phyloP scores from a whole-genome alignment of 2,329 filamentous ascomycete genomes.

The Aspergillus pseudoviridinutans region DNA sequence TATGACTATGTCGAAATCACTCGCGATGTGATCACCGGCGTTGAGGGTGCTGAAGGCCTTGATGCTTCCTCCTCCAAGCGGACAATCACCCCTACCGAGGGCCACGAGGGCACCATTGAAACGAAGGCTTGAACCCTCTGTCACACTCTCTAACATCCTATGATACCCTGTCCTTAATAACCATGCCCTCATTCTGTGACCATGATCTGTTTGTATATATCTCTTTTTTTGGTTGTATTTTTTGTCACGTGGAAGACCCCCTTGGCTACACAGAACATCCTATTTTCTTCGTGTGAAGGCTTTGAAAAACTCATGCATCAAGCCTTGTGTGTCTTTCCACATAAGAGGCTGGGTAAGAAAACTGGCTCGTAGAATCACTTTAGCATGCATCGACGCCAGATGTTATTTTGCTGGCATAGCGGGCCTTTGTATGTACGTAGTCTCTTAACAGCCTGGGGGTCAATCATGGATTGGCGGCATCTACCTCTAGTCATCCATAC shows the following conservation, averaged over 20 bases:
- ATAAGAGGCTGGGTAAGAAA: too few relatives aligned
- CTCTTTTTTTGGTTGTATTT: background rate
- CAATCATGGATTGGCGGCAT: background rate
- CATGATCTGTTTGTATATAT: background rate
- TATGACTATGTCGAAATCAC: conserved; percentile 89
- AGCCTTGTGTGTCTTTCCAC: background rate
- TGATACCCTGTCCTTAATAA: background rate
- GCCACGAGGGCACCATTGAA: conserved; percentile 2
- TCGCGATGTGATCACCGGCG: conserved; percentile 58
- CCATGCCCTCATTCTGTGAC: background rate
- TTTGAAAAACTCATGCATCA: background rate
- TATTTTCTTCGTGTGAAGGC: background rate
- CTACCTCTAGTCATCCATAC: background rate
- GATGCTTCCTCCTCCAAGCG: conserved; percentile 11
- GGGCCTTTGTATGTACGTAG: background rate
- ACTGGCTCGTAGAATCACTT: background rate
- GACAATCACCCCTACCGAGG: conserved; percentile 5
- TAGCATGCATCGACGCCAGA: background rate
- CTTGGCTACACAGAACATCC: background rate
- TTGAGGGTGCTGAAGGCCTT: conserved; percentile 15
- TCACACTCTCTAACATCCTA: background rate
- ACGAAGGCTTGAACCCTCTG: conserved; percentile 10
- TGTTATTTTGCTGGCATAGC: background rate
- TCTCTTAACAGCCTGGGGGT: background rate
- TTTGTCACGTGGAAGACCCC: background rate